A percentile compares a stretch with the other conserved stretches of the same genome.
Evolutionary conservation across 331 rosid genomes (phyloP).

Genomic region (Prunus yedoensis): DNA sequence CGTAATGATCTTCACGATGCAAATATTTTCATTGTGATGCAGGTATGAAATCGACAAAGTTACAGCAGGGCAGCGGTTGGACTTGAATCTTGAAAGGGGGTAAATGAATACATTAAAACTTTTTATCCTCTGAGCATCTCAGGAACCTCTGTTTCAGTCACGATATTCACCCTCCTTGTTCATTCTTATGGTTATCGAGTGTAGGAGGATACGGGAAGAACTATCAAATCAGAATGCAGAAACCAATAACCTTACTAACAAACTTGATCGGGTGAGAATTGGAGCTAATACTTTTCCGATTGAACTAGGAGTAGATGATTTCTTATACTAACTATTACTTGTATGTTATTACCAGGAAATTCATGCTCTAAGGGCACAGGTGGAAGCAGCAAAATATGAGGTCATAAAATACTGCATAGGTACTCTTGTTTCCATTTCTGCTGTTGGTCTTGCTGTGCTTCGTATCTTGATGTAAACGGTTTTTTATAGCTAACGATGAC

Average conservation of each 20-base stretch:
- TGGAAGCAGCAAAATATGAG: constrained; percentile 95
- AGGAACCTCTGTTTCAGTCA: constrained; percentile 17
- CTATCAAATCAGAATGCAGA: constrained; percentile 82
- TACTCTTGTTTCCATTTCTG: constrained; percentile 92
- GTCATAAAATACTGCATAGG: constrained; percentile 97
- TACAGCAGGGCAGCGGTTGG: constrained; percentile 92
- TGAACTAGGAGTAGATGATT: not conserved
- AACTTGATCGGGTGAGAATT: constrained; percentile 84
- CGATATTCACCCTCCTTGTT: not conserved
- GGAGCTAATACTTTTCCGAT: not conserved
- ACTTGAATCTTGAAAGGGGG: constrained; percentile 98
- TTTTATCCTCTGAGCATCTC: not conserved
- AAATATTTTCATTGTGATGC: constrained; percentile 31
- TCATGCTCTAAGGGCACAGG: constrained; percentile 75
- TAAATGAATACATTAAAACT: constrained; percentile 21
- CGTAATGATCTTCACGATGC: constrained; percentile 18
- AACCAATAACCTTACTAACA: constrained; percentile 81
- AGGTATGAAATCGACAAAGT: constrained; percentile 95
- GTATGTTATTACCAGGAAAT: constrained; percentile 58
- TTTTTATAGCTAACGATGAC: constrained; percentile 20
- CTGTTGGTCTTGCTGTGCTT: constrained; percentile 91
- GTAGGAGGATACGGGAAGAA: constrained; percentile 95
- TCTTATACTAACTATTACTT: constrained; percentile 1
- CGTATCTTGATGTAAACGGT: constrained; percentile 73
- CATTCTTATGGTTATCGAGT: constrained; percentile 9